Conservation (phyloP, 305 asterid genomes). For the Fraxinus sp. region DNA sequence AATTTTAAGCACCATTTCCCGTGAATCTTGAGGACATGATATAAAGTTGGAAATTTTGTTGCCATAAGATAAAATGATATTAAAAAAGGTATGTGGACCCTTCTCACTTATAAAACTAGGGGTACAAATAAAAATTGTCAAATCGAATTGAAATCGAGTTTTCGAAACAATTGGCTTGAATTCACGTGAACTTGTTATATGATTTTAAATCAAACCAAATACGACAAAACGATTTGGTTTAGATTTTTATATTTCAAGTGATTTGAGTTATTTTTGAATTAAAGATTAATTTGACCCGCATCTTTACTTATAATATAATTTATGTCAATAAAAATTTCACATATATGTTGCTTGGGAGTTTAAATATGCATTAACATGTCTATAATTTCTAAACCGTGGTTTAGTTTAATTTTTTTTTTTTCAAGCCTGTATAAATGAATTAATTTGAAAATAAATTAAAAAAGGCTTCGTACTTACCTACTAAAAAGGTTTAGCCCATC, state of each 20-base stretch:
- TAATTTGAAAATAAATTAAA: neutral
- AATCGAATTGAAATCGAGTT: neutral
- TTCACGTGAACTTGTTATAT: conserved; percentile 9
- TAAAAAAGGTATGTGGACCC: neutral
- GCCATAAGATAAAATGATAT: neutral
- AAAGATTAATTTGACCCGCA: neutral
- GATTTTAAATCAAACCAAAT: neutral
- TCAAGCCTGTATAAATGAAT: neutral
- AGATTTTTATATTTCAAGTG: neutral
- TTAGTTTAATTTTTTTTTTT: too few species aligned
- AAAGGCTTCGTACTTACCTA: too few species aligned
- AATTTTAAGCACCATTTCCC: conserved; percentile 32
- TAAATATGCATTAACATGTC: neutral
- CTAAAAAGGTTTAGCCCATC: neutral
- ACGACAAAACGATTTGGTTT: neutral
- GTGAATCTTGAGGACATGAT: conserved; percentile 17
- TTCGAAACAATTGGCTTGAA: neutral
- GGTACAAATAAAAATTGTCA: neutral
- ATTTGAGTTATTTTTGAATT: neutral
- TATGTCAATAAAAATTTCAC: neutral
- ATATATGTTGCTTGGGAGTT: neutral
- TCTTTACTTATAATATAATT: neutral
- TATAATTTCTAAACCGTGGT: neutral
- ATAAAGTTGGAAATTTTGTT: neutral
- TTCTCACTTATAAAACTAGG: neutral